These are phyloP conservation scores for Sanghuangporus sanghuang DNA, from an alignment of 1,284 basidiomycete species.

Conservation along the genomic window DNA sequence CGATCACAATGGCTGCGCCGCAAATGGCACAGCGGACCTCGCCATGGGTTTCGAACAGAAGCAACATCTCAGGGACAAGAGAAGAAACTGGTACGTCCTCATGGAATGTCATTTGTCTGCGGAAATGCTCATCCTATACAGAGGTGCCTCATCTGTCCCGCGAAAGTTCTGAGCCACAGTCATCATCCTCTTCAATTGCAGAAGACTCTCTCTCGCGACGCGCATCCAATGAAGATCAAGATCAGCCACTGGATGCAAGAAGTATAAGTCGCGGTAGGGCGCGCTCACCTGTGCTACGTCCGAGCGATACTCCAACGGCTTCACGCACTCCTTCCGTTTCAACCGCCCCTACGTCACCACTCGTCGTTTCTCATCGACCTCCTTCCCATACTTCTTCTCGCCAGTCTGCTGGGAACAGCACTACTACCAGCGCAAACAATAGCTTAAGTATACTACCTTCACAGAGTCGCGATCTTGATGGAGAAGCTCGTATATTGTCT, in stretches of 20 bases:
- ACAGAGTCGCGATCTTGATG: conserved; percentile 5
- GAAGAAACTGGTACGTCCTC: background rate
- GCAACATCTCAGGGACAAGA: background rate
- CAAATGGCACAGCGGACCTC: background rate
- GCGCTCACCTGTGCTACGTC: background rate
- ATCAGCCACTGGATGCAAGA: conserved; percentile 7
- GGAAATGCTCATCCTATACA: background rate
- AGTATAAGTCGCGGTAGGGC: conserved; percentile 15
- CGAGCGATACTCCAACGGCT: conserved; percentile 1
- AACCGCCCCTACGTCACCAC: conserved; percentile 8
- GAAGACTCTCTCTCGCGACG: conserved; percentile 13
- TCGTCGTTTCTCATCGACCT: background rate
- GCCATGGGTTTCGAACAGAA: background rate
- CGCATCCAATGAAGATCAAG: conserved; percentile 2
- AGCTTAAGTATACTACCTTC: conserved; percentile 1
- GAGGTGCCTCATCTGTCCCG: background rate
- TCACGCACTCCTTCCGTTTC: conserved; percentile 15
- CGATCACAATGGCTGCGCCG: background rate
- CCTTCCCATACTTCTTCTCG: background rate
- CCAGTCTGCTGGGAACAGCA: background rate
- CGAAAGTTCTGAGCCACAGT: conserved; percentile 8
- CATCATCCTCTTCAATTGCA: conserved; percentile 10
- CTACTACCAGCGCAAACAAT: background rate
- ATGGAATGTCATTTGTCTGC: background rate
- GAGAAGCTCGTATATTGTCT: conserved; percentile 1